These are phyloP conservation scores for Rosa hybrid DNA, from an alignment of 331 rosid genomes.

Conservation along the genomic window DNA sequence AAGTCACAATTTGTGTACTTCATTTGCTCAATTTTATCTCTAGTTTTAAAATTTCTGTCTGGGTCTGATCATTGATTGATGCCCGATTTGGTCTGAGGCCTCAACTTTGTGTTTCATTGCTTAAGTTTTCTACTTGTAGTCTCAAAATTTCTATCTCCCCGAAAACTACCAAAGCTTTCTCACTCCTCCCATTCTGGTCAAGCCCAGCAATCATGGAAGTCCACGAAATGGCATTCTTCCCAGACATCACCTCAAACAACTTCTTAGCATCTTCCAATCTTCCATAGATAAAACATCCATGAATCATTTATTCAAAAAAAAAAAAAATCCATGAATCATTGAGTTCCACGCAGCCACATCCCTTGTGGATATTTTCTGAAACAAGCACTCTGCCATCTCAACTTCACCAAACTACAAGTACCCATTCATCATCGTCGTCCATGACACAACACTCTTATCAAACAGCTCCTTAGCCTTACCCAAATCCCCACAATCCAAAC, in stretches of 20 bases:
- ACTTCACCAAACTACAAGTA: slow-evolving; percentile 44
- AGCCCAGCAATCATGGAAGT: slow-evolving; percentile 61
- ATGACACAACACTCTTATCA: slow-evolving; percentile 47
- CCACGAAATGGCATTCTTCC: slow-evolving; percentile 58
- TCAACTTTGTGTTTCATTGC: too few species aligned
- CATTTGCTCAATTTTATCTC: too few species aligned
- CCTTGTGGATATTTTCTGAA: slow-evolving; percentile 47
- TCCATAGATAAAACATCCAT: slow-evolving; percentile 49
- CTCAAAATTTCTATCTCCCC: too few species aligned
- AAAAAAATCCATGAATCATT: slow-evolving; percentile 67
- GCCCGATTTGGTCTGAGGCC: too few species aligned
- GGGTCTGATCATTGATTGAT: too few species aligned
- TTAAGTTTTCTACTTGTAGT: too few species aligned
- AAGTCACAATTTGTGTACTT: too few species aligned
- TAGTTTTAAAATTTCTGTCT: too few species aligned
- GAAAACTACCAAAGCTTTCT: slow-evolving; percentile 50
- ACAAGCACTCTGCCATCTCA: slow-evolving; percentile 49
- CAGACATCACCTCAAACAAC: slow-evolving; percentile 51
- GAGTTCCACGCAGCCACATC: slow-evolving; percentile 68
- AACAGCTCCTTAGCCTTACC: slow-evolving; percentile 47
- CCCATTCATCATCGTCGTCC: slow-evolving; percentile 59
- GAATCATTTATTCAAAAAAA: too few species aligned
- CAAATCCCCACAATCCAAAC: slow-evolving; percentile 48
- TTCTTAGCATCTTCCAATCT: slow-evolving; percentile 50
- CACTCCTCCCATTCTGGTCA: slow-evolving; percentile 55